Evolutionary conservation across 2,329 filamentous ascomycete species (phyloP), one percentile per base, ranked within the genome.

Genomic region (Colletotrichum cereale): DNA sequence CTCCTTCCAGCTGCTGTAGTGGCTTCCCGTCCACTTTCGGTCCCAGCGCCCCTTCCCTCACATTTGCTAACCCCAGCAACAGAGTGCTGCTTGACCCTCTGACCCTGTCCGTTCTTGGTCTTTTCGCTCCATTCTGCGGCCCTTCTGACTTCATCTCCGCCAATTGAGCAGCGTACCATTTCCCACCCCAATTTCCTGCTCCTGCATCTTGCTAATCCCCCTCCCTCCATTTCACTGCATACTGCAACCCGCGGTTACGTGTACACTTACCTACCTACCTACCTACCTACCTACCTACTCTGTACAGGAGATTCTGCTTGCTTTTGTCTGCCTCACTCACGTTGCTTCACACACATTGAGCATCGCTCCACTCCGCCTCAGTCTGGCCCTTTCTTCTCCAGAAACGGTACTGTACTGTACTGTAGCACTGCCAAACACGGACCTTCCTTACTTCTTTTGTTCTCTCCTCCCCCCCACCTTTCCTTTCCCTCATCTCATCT

Each of bases 121-220:
- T 71, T 44, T 61, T 40, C 34, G 34, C 44, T 44, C 58, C 56
- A 34, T 62, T 67, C 29, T 48, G 40, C 36, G 52, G 62, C 61
- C 70, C 68, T 52, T 72, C 66, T 66, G 66, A 66, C 55, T 66
- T 57, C 55, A 61, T 66, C 55, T 72, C 56, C 24, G 70, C 70
- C 66, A 66, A 72, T 69, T 53, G 70, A 66, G 62, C 47, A 57
- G 52, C 26, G 42, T 55, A 50, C 42, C 34, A 38, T 66, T 50
- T 50, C 42, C 62, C 48, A 66, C 52, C 60, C 66, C 66, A 72
- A 72, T 72, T 72, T 72, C 70, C 70, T 50, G 12, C 48, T 53
- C 52, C 66, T 60, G 66, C 55, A 50, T 62, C 58, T 50, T 29
- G 38, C 34, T 24, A 34, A 36, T 21, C 52, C 53, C 52, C 53